Conservation (phyloP, 163 green algal genomes). For the Scenedesmus sp. region DNA sequence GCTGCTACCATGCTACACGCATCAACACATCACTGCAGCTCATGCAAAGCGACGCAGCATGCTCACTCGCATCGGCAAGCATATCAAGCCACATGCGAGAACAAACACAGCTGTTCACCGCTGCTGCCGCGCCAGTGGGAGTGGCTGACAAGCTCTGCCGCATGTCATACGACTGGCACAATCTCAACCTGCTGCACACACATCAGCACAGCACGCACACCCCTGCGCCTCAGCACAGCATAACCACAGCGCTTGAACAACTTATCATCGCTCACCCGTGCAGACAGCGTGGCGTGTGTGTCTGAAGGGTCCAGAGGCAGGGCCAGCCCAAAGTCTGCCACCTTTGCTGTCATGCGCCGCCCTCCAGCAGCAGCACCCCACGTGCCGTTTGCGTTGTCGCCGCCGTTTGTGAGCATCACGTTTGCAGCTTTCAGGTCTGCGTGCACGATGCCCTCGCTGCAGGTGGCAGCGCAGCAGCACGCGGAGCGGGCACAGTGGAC, state of each 20-base stretch:
- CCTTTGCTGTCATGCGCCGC: constrained; percentile 69
- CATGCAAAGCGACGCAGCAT: too few species aligned
- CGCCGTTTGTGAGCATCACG: constrained; percentile 62
- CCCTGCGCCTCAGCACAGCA: not conserved
- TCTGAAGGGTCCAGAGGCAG: constrained; percentile 58
- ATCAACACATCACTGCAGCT: not conserved
- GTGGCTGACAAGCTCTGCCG: too few species aligned
- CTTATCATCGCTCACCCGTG: not conserved
- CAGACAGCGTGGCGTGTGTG: constrained; percentile 60
- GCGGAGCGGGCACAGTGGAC: not conserved
- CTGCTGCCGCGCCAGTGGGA: too few species aligned
- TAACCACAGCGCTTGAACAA: not conserved
- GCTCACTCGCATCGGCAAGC: too few species aligned
- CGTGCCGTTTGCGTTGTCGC: constrained; percentile 37
- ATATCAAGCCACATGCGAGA: too few species aligned
- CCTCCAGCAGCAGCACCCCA: not conserved
- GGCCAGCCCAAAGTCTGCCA: constrained; percentile 74
- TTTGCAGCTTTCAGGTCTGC: constrained; percentile 58
- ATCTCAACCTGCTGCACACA: too few species aligned
- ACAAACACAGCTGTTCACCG: too few species aligned
- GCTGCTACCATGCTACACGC: not conserved
- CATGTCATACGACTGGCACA: too few species aligned
- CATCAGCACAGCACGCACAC: too few species aligned
- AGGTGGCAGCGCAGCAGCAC: not conserved
- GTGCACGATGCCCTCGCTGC: constrained; percentile 52